Evolutionary conservation across 306 rosid genomes (phyloP), one percentile per base, ranked within the genome.

Genomic region (Cucurbita ficifolia): DNA sequence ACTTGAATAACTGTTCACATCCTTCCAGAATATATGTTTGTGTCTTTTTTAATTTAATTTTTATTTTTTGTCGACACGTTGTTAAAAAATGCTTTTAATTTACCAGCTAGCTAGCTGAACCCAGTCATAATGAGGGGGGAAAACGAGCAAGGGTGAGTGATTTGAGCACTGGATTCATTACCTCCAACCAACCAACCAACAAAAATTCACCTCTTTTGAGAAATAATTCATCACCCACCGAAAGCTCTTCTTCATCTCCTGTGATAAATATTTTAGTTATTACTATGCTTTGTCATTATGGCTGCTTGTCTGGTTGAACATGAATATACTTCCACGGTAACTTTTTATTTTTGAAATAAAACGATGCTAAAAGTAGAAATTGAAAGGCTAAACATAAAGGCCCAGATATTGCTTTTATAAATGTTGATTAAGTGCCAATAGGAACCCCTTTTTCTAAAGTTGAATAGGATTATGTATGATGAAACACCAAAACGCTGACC

Each of bases 221-320:
- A 65, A 43, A 65, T 21, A 43, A 65, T 65, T 65, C 51, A 42
- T 22, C 72, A 42, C 51, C 72, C 72, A 65, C 72, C 51, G 53
- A 65, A 65, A 65, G 72, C 52, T 65, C n/a, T 65, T 49, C 10
- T 6, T 22, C 12, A 60, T 60, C 11, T 64, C 22, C 68, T 8
- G 3, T 29, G 33, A 29, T 29, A 29, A 29, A 29, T 29, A 29
- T 29, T 29, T 29, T 29, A 29, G 33, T 29, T 29, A 29, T 29
- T 29, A 29, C 33, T 2, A 2, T 0, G 33, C 33, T 29, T 29
- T 29, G 33, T 29, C 33, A 29, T 29, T 29, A 29, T 29, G 33
- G 33, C 3, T 29, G 33, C 33, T 29, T 29, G 33, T 29, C 33
- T 29, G 33, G 33, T 29, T 29, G 33, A 29, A 29, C 33, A 29